Percentiles rank a stretch among this genome's conserved stretches.
phyloP scores from a whole-genome alignment of 768 basidiomycete species.

The Tulasnella sp. region DNA sequence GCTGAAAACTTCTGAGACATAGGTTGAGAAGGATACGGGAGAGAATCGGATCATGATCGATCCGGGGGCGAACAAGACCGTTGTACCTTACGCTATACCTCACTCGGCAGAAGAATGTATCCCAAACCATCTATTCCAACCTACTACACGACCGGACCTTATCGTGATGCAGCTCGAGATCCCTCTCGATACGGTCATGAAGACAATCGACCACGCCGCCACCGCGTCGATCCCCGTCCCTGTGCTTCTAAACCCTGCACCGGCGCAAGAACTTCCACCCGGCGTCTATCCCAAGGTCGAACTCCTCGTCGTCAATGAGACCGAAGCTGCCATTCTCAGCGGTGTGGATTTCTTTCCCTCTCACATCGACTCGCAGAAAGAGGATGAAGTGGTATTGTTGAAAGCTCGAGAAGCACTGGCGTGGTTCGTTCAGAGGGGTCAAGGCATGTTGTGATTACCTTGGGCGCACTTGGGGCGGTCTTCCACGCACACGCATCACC shows the following conservation, averaged over 20 bases:
- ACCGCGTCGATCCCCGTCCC: neutral
- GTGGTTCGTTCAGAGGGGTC: slow-evolving; percentile 9
- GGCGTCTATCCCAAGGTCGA: slow-evolving; percentile 10
- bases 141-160: slow-evolving; percentile 5
- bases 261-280: slow-evolving; percentile 11
- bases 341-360: neutral
- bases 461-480: slow-evolving; percentile 14
- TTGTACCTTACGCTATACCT: neutral
- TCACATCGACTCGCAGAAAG: neutral
- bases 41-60: slow-evolving; percentile 16
- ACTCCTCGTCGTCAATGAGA: slow-evolving; percentile 15
- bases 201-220: neutral
- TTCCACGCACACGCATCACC: neutral
- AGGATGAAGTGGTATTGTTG: neutral
- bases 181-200: slow-evolving; percentile 15
- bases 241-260: slow-evolving; percentile 15
- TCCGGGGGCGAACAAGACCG: slow-evolving; percentile 8
- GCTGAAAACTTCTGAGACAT: neutral
- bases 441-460: slow-evolving; percentile 12
- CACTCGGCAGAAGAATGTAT: neutral
- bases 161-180: slow-evolving; percentile 17
- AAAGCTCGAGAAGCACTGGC: slow-evolving; percentile 4
- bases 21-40: slow-evolving; percentile 15
- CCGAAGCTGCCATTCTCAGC: slow-evolving; percentile 13
- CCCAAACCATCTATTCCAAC: neutral